Evolutionary conservation across 1,284 basidiomycete species (phyloP).

Genomic region (Leccinum discolor): DNA sequence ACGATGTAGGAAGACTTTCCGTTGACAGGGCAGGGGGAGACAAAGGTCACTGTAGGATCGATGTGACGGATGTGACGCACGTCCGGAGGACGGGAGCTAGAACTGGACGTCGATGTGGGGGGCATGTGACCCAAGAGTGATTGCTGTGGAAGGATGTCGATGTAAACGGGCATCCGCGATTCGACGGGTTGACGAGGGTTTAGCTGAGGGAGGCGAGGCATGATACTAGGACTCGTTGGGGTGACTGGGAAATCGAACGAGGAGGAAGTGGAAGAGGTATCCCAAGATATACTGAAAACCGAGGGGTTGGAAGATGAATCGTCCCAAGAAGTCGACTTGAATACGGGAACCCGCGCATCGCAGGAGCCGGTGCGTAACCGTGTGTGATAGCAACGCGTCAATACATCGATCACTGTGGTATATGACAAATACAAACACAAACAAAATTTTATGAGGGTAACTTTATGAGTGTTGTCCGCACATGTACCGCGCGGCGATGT

Average conservation of each 20-base stretch:
- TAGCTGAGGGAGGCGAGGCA: conserved; percentile 18
- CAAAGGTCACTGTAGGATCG: conserved; percentile 64
- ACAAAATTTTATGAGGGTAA: conserved; percentile 19
- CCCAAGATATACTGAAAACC: conserved; percentile 34
- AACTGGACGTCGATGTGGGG: conserved; percentile 12
- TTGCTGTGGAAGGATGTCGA: conserved; percentile 53
- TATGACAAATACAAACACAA: conserved; percentile 32
- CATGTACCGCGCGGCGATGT: conserved; percentile 16
- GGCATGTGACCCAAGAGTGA: not conserved
- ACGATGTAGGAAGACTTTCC: conserved; percentile 59
- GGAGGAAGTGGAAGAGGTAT: conserved; percentile 40
- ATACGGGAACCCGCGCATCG: conserved; percentile 18
- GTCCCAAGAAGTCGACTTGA: conserved; percentile 13
- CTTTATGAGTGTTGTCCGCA: conserved; percentile 28
- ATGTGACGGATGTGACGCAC: conserved; percentile 55
- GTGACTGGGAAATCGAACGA: conserved; percentile 38
- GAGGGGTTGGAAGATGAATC: conserved; percentile 26
- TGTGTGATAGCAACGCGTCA: conserved; percentile 35
- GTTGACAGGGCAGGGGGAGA: conserved; percentile 42
- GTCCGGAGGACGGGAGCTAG: conserved; percentile 37
- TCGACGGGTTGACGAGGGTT: conserved; percentile 28
- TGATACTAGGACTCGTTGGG: conserved; percentile 29
- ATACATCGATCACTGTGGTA: conserved; percentile 32
- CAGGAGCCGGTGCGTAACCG: conserved; percentile 21
- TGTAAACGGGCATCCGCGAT: conserved; percentile 51